A percentile compares a stretch with the other conserved stretches of the same genome.
Evolutionary conservation across 1,284 basidiomycete species (phyloP).

Genomic region (Pholiota adiposa): DNA sequence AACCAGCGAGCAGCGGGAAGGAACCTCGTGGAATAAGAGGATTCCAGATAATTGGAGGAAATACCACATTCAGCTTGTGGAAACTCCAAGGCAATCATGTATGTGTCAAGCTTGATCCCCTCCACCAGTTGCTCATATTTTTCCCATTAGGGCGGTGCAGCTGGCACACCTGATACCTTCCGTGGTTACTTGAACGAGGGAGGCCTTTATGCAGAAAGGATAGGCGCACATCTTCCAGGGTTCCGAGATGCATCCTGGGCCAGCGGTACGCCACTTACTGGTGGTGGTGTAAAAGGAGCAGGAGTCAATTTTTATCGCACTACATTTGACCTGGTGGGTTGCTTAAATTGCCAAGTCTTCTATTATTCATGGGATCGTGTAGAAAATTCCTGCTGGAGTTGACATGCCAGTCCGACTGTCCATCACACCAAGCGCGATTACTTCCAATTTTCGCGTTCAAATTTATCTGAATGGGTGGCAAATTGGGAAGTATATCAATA

Average conservation of each 20-base stretch:
- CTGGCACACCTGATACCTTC: conserved; percentile 46
- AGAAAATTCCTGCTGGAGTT: conserved; percentile 40
- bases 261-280: conserved; percentile 36
- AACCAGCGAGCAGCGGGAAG: conserved; percentile 49
- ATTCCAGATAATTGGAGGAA: conserved; percentile 45
- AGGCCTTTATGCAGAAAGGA: conserved; percentile 53
- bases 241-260: conserved; percentile 50
- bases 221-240: conserved; percentile 56
- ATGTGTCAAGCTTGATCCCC: neutral
- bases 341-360: too few relatives aligned
- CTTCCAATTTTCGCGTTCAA: conserved; percentile 52
- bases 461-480: conserved; percentile 61
- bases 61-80: conserved; percentile 46
- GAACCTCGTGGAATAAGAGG: conserved; percentile 58
- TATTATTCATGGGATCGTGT: neutral
- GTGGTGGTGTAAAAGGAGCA: conserved; percentile 41
- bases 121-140: neutral
- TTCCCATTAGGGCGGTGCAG: conserved; percentile 44
- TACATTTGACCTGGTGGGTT: conserved; percentile 46
- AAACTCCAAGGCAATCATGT: conserved; percentile 58
- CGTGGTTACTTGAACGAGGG: conserved; percentile 58
- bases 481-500: conserved; percentile 54
- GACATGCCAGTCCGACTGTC: conserved; percentile 50
- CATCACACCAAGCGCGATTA: conserved; percentile 44
- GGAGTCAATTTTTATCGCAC: conserved; percentile 59